Percentiles rank a stretch among this genome's conserved stretches.
Conservation (phyloP, 495 filamentous ascomycete genomes). For the Penicillium waksmanii region DNA sequence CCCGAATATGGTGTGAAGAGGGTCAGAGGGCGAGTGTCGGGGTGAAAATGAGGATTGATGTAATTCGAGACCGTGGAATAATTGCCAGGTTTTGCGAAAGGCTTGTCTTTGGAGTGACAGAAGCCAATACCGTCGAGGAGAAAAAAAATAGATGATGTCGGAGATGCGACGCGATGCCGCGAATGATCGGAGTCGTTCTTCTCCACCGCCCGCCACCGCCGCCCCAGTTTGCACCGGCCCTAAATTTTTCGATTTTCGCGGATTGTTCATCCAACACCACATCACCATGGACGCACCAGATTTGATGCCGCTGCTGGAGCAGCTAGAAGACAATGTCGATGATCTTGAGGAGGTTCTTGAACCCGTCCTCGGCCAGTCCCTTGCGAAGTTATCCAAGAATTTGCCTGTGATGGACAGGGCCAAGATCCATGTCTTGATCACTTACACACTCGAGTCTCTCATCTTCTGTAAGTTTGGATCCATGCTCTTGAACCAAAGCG, state of each 20-base stretch:
- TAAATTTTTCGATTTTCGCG: conserved; percentile 27
- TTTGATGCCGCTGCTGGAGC: conserved; percentile 61
- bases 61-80: neutral
- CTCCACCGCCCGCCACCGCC: conserved; percentile 28
- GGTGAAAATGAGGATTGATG: neutral
- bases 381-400: conserved; percentile 72
- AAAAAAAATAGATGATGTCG: neutral
- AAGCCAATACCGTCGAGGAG: neutral
- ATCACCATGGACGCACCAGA: conserved; percentile 46
- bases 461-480: conserved; percentile 70
- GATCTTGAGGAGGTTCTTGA: conserved; percentile 72
- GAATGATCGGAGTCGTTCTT: conserved; percentile 18
- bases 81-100: too few relatives aligned
- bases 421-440: conserved; percentile 80
- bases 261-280: conserved; percentile 14
- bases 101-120: too few relatives aligned
- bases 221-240: conserved; percentile 22
- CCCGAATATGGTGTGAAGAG: neutral
- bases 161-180: conserved; percentile 12
- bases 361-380: conserved; percentile 63
- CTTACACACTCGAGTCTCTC: conserved; percentile 90
- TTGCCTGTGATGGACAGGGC: conserved; percentile 91
- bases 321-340: conserved; percentile 75
- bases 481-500: neutral
- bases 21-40: neutral